These are phyloP conservation scores for Monosporascus sp. DNA, from an alignment of 2,329 filamentous ascomycete species.

Conservation along the genomic window DNA sequence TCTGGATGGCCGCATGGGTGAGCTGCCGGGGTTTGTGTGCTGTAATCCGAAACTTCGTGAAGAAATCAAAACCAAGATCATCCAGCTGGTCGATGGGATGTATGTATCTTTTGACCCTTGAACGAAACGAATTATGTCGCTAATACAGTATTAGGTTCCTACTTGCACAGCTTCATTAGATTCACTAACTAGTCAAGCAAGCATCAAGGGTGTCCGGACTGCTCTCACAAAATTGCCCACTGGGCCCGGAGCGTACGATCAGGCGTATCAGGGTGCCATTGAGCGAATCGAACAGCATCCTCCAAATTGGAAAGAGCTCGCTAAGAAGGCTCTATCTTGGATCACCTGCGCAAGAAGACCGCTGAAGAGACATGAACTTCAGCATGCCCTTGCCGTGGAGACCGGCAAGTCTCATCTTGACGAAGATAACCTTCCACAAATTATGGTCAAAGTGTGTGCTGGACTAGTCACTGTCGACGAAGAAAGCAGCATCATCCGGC, in stretches of 20 bases:
- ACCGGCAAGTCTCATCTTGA: conserved; percentile 21
- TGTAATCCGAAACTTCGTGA: conserved; percentile 11
- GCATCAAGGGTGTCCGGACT: not conserved
- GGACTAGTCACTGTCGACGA: conserved; percentile 35
- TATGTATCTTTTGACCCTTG: no score
- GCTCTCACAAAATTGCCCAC: conserved; percentile 16
- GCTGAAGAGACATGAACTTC: conserved; percentile 29
- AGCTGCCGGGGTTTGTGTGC: no score
- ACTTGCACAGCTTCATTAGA: no score
- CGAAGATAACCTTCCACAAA: conserved; percentile 23
- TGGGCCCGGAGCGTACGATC: conserved; percentile 26
- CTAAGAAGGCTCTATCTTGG: conserved; percentile 34
- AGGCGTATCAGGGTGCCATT: conserved; percentile 36
- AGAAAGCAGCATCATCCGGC: conserved; percentile 29
- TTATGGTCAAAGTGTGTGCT: conserved; percentile 31
- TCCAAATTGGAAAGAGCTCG: conserved; percentile 24
- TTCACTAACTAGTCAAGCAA: no score
- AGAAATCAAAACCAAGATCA: conserved; percentile 19
- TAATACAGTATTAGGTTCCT: no score
- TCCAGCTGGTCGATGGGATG: no score
- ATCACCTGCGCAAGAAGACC: conserved; percentile 31
- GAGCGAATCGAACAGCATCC: conserved; percentile 34
- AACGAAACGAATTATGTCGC: no score
- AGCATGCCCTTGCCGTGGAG: conserved; percentile 36
- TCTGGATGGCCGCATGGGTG: conserved; percentile 16